Conservation (phyloP, 805 yeast genomes). For the Metschnikowia lachancei region DNA sequence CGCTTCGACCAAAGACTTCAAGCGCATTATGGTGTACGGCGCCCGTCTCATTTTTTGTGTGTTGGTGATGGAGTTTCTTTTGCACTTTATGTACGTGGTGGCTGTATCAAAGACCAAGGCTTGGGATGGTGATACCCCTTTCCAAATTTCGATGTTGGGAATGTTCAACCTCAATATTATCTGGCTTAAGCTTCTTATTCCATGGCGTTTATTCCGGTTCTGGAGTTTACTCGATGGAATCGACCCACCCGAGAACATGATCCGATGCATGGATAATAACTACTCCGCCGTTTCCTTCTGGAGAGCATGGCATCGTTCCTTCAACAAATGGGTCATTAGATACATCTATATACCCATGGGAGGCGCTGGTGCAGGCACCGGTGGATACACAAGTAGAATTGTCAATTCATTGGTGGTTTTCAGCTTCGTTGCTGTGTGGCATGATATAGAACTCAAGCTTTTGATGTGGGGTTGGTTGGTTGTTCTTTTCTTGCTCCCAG, state of each 20-base stretch:
- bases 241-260: constrained; percentile 97
- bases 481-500: constrained; percentile 85
- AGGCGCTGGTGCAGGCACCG: constrained; percentile 60
- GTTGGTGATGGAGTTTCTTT: constrained; percentile 80
- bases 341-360: constrained; percentile 92
- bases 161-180: constrained; percentile 84
- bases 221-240: constrained; percentile 93
- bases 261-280: constrained; percentile 91
- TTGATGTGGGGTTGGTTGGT: constrained; percentile 95
- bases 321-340: constrained; percentile 83
- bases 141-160: constrained; percentile 93
- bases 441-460: constrained; percentile 84
- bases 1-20: constrained; percentile 52
- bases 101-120: constrained; percentile 89
- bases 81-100: constrained; percentile 88
- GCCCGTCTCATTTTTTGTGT: constrained; percentile 69
- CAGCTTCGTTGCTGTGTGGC: constrained; percentile 97
- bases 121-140: constrained; percentile 86
- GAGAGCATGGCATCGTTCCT: constrained; percentile 98
- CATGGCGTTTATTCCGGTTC: constrained; percentile 92
- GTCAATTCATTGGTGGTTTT: constrained; percentile 81
- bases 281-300: constrained; percentile 93
- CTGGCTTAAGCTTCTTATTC: constrained; percentile 89
- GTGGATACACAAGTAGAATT: constrained; percentile 49
- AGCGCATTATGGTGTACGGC: constrained; percentile 59